Evolutionary conservation across 148 eudicot genomes (phyloP).

Genomic region (Mesembryanthemum crystallinum): DNA sequence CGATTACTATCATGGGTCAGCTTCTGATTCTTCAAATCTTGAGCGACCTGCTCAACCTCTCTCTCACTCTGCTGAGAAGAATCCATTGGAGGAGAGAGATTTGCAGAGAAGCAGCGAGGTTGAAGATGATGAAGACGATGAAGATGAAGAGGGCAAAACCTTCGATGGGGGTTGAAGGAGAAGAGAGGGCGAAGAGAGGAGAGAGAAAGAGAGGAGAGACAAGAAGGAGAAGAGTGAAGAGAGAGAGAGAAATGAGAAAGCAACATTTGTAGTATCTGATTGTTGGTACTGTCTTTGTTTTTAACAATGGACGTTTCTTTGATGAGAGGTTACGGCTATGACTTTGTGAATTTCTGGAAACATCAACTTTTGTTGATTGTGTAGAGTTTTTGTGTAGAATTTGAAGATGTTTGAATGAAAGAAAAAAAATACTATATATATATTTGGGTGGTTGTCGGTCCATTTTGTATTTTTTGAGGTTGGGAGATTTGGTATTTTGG

Average conservation of each 20-base stretch:
- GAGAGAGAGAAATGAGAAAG: conserved; percentile 38
- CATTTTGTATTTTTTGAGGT: neutral
- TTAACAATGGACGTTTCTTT: too few species aligned
- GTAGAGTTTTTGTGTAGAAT: neutral
- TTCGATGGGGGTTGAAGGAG: conserved; percentile 14
- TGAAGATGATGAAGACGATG: conserved; percentile 9
- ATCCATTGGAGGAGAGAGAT: conserved; percentile 25
- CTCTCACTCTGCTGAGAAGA: conserved; percentile 26
- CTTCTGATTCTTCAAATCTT: conserved; percentile 51
- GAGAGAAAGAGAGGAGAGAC: conserved; percentile 27
- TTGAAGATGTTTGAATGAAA: neutral
- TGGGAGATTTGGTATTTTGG: neutral
- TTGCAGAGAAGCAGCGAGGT: conserved; percentile 7
- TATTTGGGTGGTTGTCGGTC: neutral
- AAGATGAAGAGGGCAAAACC: conserved; percentile 2
- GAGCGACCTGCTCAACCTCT: conserved; percentile 50
- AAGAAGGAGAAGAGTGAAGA: conserved; percentile 25
- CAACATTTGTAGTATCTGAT: conserved; percentile 35
- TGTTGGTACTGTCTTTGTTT: too few species aligned
- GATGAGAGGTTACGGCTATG: too few species aligned
- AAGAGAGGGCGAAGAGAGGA: conserved; percentile 17
- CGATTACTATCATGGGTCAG: conserved; percentile 20
- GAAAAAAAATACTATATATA: neutral
- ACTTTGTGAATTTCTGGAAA: too few species aligned
- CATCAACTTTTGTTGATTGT: too few species aligned